phyloP scores from a whole-genome alignment of 805 yeast genomes.

The Candida piceae region DNA sequence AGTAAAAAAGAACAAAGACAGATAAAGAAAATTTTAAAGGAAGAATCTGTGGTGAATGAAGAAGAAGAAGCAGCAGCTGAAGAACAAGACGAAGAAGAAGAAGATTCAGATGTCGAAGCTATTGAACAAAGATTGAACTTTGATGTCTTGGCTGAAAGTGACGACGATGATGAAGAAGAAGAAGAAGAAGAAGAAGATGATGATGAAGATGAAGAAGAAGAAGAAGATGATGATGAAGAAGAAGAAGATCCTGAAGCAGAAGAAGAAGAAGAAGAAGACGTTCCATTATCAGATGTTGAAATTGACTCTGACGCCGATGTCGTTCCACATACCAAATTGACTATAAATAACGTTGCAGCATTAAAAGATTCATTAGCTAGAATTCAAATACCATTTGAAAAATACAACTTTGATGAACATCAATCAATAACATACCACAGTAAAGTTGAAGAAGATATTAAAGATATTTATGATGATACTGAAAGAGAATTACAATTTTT shows the following conservation, averaged over 20 bases:
- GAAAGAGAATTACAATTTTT: conserved; percentile 94
- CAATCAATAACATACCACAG: conserved; percentile 62
- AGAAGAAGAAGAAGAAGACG: conserved; percentile 72
- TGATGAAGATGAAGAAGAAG: conserved; percentile 34
- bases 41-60: too few relatives aligned
- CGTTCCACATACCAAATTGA: conserved; percentile 85
- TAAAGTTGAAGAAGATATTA: conserved; percentile 60
- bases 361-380: conserved; percentile 63
- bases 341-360: conserved; percentile 86
- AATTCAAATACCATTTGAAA: conserved; percentile 58
- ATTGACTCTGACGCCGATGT: conserved; percentile 92
- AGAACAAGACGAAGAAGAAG: conserved; percentile 42
- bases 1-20: conserved; percentile 53
- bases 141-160: conserved; percentile 23
- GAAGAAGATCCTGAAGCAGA: conserved; percentile 53
- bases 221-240: conserved; percentile 40
- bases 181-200: conserved; percentile 14
- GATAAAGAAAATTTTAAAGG: conserved; percentile 17
- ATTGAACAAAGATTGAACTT: conserved; percentile 19
- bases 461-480: conserved; percentile 91
- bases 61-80: conserved; percentile 34
- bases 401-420: conserved; percentile 77
- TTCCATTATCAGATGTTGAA: conserved; percentile 87
- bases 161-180: conserved; percentile 29
- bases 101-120: conserved; percentile 18